Evolutionary conservation across 257 asterid species (phyloP), one percentile per base, ranked within the genome.

Genomic region (Solanum pimpinellifolium): DNA sequence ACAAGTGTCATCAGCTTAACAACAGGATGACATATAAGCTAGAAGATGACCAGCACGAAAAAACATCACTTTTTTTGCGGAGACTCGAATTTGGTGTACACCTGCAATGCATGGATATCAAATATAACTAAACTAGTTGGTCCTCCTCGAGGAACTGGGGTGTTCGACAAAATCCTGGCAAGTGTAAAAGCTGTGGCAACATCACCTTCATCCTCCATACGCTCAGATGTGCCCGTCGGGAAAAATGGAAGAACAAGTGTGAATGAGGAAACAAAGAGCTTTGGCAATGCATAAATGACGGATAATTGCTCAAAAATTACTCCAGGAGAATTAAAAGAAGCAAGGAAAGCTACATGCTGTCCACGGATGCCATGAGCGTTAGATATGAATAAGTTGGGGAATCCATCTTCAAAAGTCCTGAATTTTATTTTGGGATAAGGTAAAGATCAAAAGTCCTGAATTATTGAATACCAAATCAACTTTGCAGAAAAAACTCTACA

Each of bases 171-270:
- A 92, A 97, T 96, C 88, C 99, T 93, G n/a, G 99, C 99, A 20
- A 97, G 96, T 1, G 99, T 95, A 87, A 97, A 93, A 33, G 99
- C 99, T 27, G 99, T 97, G 78, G 99, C 99, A 80, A 97, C 98
- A 89, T 97, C 99, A 62, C 99, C 99, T 92, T 97, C 99, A 21
- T 96, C 99, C 90, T 97, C 99, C 99, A 97, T 97, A 21, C 99
- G 95, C 93, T 97, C 99, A 47, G 96, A 97, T 33, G 99, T 96
- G 41, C 99, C 99, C 86, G 99, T 97, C 11, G 99, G 99, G 88
- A 96, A 97, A 92, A 97, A 97, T 39, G 99, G 99, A 87, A 97
- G 95, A 85, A 97, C 98, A 25, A 97, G 99, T 2, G 99, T 97
- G 92, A 97, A 97, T 66, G 99, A 97, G 47, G 98, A 91, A 70